Base-by-base conservation (phyloP, 83 land plant species). In the Diphasiastrum complanatum region DNA sequence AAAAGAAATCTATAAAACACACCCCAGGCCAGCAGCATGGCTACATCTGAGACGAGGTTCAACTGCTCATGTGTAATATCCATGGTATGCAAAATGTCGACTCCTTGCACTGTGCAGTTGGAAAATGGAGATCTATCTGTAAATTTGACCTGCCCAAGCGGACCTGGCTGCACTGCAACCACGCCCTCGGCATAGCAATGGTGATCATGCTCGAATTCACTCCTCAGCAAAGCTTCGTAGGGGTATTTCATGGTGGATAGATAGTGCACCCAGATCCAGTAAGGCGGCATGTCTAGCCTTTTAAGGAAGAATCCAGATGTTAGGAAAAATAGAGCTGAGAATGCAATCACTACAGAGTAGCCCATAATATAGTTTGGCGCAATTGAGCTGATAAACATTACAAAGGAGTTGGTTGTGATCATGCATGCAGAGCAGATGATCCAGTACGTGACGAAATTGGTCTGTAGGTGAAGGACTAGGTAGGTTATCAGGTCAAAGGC, bases 211-310 rank as follows among this genome's bases (percentile, higher is more conserved):
- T 66, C 59, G 37, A 65, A 83, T 51, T 83, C 60, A 37, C 81
- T 83, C 65, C 64, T 64, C 25, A 83, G 50, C 2, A 80, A 47
- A 25, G 73, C 87, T 60, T 83, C 81, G 51, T 80, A 83, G 1
- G 87, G 83, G 35, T 83, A 83, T 61, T 81, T 83, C 66, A 83
- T 78, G 18, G 76, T 71, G 18, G 84, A 80, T 5, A 83, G 50
- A 37, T 60, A 60, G 70, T 83, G 63, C 74, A 83, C 54, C 87
- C 87, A 83, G 4, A 47, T 61, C 87, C 84, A 83, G 33, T 51
- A 68, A 0, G 0, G 0, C 0, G 87, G 87, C 1, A 83, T 83
- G 19, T 33, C 51, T 3, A 58, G 45, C 43, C 78, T 45, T 23
- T 46, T 47, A 30, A 83, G 33, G 78, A 77, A 85, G 75, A 64